Conservation (phyloP, 768 basidiomycete genomes). For the Auricularia heimuer region DNA sequence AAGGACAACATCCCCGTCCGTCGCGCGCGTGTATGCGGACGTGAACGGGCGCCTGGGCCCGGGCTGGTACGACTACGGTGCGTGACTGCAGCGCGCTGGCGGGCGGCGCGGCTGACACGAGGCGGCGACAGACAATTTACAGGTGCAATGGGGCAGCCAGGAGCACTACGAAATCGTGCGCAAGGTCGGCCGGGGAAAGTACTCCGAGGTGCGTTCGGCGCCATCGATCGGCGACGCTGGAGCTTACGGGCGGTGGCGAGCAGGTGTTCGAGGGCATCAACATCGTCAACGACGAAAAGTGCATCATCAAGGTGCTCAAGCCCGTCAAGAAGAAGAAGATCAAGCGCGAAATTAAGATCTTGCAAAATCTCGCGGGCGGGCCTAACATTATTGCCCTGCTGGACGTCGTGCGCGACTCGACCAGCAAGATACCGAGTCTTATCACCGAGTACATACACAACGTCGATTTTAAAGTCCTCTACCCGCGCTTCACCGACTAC, state of each 20-base stretch:
- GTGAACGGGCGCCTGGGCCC: conserved; percentile 82
- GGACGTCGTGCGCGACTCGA: conserved; percentile 92
- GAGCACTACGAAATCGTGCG: conserved; percentile 97
- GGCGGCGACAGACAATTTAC: conserved; percentile 67
- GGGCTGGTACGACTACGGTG: conserved; percentile 95
- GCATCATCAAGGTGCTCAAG: conserved; percentile 97
- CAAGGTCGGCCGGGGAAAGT: conserved; percentile 92
- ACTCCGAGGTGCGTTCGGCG: conserved; percentile 65
- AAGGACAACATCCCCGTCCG: conserved; percentile 52
- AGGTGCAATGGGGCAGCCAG: conserved; percentile 96
- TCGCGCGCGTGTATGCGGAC: conserved; percentile 79
- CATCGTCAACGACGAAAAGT: conserved; percentile 83
- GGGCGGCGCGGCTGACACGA: conserved; percentile 5
- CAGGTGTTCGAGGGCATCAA: conserved; percentile 93
- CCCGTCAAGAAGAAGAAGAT: conserved; percentile 99
- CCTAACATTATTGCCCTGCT: conserved; percentile 89
- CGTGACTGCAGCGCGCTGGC: conserved; percentile 16
- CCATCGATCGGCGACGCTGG: conserved; percentile 7
- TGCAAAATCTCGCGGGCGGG: conserved; percentile 92
- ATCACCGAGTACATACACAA: conserved; percentile 98
- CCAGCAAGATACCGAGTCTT: conserved; percentile 93
- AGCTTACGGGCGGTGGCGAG: background rate
- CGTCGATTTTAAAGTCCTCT: conserved; percentile 93
- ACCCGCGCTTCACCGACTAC: conserved; percentile 89
- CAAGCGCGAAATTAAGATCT: conserved; percentile 96